phyloP scores from a whole-genome alignment of 169 alveolate species.

The Plasmodium gallinaceum region DNA sequence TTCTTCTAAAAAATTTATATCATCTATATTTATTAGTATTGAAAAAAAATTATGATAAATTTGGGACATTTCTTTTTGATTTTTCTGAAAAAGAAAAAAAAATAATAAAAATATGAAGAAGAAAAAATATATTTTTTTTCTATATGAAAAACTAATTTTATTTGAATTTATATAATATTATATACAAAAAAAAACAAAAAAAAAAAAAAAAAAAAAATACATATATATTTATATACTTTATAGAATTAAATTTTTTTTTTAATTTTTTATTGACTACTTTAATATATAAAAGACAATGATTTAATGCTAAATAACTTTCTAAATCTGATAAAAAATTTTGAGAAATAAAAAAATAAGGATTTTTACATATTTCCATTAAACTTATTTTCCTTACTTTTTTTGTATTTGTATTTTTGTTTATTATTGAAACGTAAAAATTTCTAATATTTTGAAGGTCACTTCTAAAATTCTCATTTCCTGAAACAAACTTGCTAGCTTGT shows the following conservation, averaged over 20 bases:
- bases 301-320: constrained; percentile 61
- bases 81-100: constrained; percentile 29
- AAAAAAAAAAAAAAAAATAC: not conserved
- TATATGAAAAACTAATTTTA: not conserved
- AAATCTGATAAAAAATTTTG: constrained; percentile 42
- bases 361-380: constrained; percentile 30
- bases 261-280: constrained; percentile 20
- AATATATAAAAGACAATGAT: constrained; percentile 66
- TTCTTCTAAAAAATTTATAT: constrained; percentile 48
- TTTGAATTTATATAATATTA: not conserved
- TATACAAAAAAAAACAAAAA: not conserved
- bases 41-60: constrained; percentile 43
- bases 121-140: not conserved
- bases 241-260: not conserved
- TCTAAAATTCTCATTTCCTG: not conserved
- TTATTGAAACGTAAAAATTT: constrained; percentile 31
- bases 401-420: constrained; percentile 54
- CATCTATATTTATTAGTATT: constrained; percentile 40
- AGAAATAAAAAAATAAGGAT: constrained; percentile 38
- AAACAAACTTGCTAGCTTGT: not conserved
- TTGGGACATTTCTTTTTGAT: constrained; percentile 28
- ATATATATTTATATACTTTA: not conserved
- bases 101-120: not conserved
- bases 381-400: constrained; percentile 55
- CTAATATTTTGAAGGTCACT: constrained; percentile 11